Evolutionary conservation across 1,139 yeast species (phyloP).

Genomic region (Lodderomyces elongisporus): DNA sequence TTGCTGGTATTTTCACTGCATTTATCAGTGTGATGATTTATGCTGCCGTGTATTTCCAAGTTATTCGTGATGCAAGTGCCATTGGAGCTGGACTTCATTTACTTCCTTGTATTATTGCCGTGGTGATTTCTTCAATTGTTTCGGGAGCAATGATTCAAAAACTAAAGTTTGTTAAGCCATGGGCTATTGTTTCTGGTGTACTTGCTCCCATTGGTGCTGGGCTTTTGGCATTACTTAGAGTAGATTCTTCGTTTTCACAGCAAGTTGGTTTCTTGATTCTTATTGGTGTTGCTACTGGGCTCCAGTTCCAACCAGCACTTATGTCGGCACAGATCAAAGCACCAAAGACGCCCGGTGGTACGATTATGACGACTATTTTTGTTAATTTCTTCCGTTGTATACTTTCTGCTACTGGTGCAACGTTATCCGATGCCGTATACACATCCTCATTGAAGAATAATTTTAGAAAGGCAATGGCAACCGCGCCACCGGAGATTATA

Average conservation of each 20-base stretch:
- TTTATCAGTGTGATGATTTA: slow-evolving; percentile 26
- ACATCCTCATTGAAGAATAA: slow-evolving; percentile 23
- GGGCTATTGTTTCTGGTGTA: slow-evolving; percentile 21
- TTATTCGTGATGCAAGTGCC: slow-evolving; percentile 27
- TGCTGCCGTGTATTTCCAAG: slow-evolving; percentile 35
- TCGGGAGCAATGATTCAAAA: slow-evolving; percentile 29
- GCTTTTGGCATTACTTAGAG: slow-evolving; percentile 25
- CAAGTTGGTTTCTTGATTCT: slow-evolving; percentile 34
- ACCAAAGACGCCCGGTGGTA: slow-evolving; percentile 33
- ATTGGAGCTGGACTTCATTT: slow-evolving; percentile 36
- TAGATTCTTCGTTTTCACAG: slow-evolving; percentile 22
- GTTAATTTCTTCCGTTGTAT: slow-evolving; percentile 28
- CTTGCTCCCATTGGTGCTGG: slow-evolving; percentile 34
- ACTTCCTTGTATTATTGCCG: slow-evolving; percentile 33
- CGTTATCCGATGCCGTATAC: slow-evolving; percentile 32
- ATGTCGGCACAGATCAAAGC: slow-evolving; percentile 31
- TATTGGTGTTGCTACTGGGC: slow-evolving; percentile 28
- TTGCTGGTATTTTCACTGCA: slow-evolving; percentile 20
- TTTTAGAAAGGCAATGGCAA: slow-evolving; percentile 14
- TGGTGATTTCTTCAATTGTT: slow-evolving; percentile 25
- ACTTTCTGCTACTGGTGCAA: slow-evolving; percentile 26
- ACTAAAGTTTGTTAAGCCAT: slow-evolving; percentile 28
- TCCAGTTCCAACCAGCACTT: slow-evolving; percentile 25
- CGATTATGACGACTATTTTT: slow-evolving; percentile 33
- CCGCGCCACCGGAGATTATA: slow-evolving; percentile 14